Base-by-base conservation (phyloP, 2,329 filamentous ascomycete genomes). In the Trichoderma sp. region DNA sequence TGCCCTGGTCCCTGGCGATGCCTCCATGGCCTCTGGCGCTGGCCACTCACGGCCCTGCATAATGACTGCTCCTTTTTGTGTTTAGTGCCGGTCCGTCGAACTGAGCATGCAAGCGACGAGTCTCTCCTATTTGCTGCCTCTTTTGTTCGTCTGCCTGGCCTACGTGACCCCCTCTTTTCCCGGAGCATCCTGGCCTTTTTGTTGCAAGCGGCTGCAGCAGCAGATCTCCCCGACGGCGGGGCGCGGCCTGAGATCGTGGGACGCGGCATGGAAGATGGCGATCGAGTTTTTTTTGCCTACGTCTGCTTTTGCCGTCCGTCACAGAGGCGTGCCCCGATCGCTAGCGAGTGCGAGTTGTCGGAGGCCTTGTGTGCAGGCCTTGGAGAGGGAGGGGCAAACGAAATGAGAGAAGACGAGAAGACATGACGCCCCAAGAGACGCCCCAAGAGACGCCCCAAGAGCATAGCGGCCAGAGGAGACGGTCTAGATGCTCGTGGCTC, bases 201-300 rank as follows among this genome's bases (percentile, higher is more conserved):
- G 12, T 45, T 60, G 29, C 57, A 54, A 48, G 32, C 61, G 59
- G 59, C 52, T 57, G 66, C 66, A 64, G 59, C 66, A 39, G 39
- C 32, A 50, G 66, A 68, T 68, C 66, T 68, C 48, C 52, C 37
- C 66, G 66, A 64, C 12, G 64, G 66, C 37, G 59, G 59, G 60
- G 59, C 35, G 50, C 66, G 27, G 57, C 48, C 25, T 63, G 25
- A 45, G 59, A 68, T 68, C 66, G 52, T 34, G 64, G 56, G 57
- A 53, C 17, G 13, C 37, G 27, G 19, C 9, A 56, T 13, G 29
- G 19, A 15, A 32, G 52, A 65, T 34, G 37, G 19, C 37, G 60
- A 64, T 64, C 50, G 61, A 29, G 37, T 12, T 37, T 45, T 37
- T 45, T 65, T 37, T 13, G 35, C 52, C 52, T 27, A 25, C 52